Base-by-base conservation (phyloP, 768 basidiomycete species). In the Lentinula raphanica region DNA sequence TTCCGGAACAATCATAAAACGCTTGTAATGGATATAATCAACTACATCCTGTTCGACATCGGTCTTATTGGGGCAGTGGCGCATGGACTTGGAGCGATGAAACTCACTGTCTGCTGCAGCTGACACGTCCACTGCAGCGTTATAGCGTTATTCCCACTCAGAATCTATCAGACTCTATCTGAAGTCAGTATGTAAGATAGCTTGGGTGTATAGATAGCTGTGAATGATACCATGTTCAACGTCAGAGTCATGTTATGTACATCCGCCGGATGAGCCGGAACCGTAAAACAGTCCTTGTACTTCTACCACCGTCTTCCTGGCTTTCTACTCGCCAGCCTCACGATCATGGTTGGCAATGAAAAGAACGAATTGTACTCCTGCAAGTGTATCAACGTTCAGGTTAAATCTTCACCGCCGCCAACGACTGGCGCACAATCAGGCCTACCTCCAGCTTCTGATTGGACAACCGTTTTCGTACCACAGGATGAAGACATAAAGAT, bases 401-500 rank as follows among this genome's bases (percentile, higher is more conserved):
- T 84, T 61, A 73, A 72, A 42, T 73, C 76, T 17, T 76, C 74
- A 35, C 76, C 72, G 13, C 66, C 72, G n/a, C 72, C 68, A 7
- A 68, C 71, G 23, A 39, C 35, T 38, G 23, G 23, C 35, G 56
- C 64, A n/a, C 72, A 72, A 59, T 62, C 66, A 15, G 49, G 51
- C 31, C 40, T 60, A 21, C 55, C 60, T 3, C n/a, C 49, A 13
- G 60, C 56, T 40, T 39, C 60, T 49, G 69, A 72, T 28, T 79
- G 74, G 65, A 56, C 63, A 3, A 66, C 71, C 31, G 70, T 79
- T 39, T 76, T 76, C 64, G 78, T 79, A 38, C 78, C 72, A 12
- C 75, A 79, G 39, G 70, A 77, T 31, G 81, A 81, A 40, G 68
- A 83, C 54, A 60, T 62, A 25, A 72, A 81, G 40, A 82, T 83